Base-by-base conservation (phyloP, 371 early-diverging fungal species). In the Fennellomyces sp. region DNA sequence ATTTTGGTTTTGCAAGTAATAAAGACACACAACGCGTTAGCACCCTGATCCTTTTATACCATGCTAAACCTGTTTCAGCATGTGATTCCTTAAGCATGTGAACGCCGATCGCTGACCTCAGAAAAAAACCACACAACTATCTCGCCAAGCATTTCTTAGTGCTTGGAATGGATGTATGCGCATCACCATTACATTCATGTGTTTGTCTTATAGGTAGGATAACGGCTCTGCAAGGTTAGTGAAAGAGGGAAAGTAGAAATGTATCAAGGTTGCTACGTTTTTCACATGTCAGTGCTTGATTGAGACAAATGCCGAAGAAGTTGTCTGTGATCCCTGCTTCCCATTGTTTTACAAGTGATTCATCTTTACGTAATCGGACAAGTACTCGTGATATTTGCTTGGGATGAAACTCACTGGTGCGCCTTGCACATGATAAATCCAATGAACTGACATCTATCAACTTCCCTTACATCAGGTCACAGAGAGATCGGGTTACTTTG, bases 21-120 rank as follows among this genome's bases (percentile, higher is more conserved):
- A 15, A 21, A 21, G 10, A 5, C 23, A 45, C 11, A 23, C 10
- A 39, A 6, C 39, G 15, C 39, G 17, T 23, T 23, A 45, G 6
- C 21, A 23, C 45, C 39, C 39, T 39, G 39, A 39, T n/a, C 12
- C 5, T 45, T 39, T 45, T 45, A 45, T 45, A 45, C 23, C 21
- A 5, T 15, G n/a, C 45, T 45, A 45, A 45, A 45, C 45, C 23
- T 21, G 3, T 21, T 45, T 45, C 23, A 23, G 45, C 45, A 45
- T 45, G 45, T 45, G 45, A 45, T 45, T 45, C 21, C 39, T 23
- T 45, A n/a, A 45, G 45, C 45, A 45, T 45, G 45, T 45, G 45
- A n/a, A 45, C 21, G 45, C 17, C 45, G 45, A 45, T 45, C 45
- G 39, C 8, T 33, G n/a, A n/a, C n/a, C n/a, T n/a, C n/a, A n/a